Percentiles rank a stretch among this genome's conserved stretches.
phyloP scores from a whole-genome alignment of 192 early-diverging fungal species.

The Coemansia sp. region DNA sequence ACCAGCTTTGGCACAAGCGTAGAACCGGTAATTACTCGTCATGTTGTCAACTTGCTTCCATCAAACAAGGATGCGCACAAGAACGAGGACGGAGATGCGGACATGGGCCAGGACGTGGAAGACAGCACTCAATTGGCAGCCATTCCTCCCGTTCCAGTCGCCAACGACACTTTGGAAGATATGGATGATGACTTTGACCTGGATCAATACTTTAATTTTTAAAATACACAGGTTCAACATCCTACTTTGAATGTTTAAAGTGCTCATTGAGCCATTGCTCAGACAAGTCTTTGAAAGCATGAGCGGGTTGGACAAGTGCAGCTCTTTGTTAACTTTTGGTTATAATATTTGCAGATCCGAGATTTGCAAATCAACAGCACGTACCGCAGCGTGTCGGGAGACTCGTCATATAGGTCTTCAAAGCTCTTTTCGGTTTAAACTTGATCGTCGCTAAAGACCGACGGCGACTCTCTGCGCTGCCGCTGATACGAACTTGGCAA shows the following conservation, averaged over 20 bases:
- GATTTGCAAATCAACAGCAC: slow-evolving; percentile 28
- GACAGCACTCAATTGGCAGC: not conserved
- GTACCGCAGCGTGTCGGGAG: slow-evolving; percentile 67
- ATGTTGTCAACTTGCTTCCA: slow-evolving; percentile 28
- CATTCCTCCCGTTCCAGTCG: not conserved
- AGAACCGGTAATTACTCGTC: slow-evolving; percentile 39
- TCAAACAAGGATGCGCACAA: not conserved
- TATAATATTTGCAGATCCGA: slow-evolving; percentile 68
- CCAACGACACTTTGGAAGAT: slow-evolving; percentile 15
- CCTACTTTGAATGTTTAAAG: slow-evolving; percentile 34
- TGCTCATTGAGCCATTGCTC: slow-evolving; percentile 64
- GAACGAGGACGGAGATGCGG: not conserved
- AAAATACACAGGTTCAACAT: too few relatives aligned
- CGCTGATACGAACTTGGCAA: slow-evolving; percentile 20
- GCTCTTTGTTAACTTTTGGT: slow-evolving; percentile 63
- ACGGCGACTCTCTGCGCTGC: not conserved
- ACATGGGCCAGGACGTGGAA: not conserved
- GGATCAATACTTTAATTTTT: slow-evolving; percentile 17
- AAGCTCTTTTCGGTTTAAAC: slow-evolving; percentile 40
- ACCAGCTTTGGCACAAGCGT: slow-evolving; percentile 22
- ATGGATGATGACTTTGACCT: slow-evolving; percentile 38
- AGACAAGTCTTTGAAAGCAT: slow-evolving; percentile 66
- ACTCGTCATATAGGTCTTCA: slow-evolving; percentile 60
- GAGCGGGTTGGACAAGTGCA: slow-evolving; percentile 66
- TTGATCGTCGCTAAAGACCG: not conserved